These are phyloP conservation scores for Talaromyces marneffei DNA, from an alignment of 2,329 filamentous ascomycete genomes.

Conservation along the genomic window DNA sequence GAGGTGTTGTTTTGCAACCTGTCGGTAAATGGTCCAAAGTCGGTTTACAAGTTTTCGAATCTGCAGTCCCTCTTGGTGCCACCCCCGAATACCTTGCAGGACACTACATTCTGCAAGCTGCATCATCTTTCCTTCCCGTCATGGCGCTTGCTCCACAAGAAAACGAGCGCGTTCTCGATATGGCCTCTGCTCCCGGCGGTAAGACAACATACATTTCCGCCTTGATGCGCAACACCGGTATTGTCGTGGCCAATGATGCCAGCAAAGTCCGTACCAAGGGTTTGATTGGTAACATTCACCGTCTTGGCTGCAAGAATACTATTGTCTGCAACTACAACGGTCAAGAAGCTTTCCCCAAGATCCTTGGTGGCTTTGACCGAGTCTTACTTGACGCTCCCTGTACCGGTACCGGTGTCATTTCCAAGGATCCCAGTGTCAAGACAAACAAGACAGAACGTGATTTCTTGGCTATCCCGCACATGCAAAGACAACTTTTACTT, in stretches of 20 bases:
- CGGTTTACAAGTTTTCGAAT: constrained; percentile 92
- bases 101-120: constrained; percentile 96
- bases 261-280: constrained; percentile 91
- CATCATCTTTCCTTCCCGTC: constrained; percentile 92
- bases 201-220: constrained; percentile 97
- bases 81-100: constrained; percentile 96
- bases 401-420: constrained; percentile 94
- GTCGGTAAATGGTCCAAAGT: constrained; percentile 99
- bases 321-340: constrained; percentile 96
- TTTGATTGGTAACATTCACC: constrained; percentile 96
- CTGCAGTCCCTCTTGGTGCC: constrained; percentile 77
- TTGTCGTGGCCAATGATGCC: constrained; percentile 92
- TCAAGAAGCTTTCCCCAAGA: constrained; percentile 76
- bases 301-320: constrained; percentile 85
- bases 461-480: constrained; percentile 86
- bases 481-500: constrained; percentile 89
- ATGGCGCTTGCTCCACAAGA: constrained; percentile 96
- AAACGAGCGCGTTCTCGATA: constrained; percentile 83
- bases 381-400: constrained; percentile 92
- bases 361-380: constrained; percentile 92
- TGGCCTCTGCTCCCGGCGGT: constrained; percentile 92
- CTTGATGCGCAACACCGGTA: constrained; percentile 94
- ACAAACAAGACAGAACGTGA: constrained; percentile 96
- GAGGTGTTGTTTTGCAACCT: constrained; percentile 90
- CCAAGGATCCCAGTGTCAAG: constrained; percentile 94